Evolutionary conservation across 352 stramenopile species (phyloP), one percentile per base, ranked within the genome.

Genomic region (Pythium periplocum): DNA sequence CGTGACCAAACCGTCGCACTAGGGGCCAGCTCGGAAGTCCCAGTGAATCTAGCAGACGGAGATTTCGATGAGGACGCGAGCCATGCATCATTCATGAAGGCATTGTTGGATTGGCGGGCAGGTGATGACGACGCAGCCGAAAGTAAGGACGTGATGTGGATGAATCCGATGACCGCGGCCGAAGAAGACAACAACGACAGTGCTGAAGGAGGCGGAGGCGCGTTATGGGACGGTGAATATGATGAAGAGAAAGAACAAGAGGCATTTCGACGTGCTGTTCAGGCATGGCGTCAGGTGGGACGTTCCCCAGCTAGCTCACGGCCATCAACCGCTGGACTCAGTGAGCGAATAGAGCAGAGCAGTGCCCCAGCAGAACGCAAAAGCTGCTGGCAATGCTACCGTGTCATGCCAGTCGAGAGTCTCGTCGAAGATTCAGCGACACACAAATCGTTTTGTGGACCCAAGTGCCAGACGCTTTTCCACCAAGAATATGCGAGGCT

Each of bases 301-400:
- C 17, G 17, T 26, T 26, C 17, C 17, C 17, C 17, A 26, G 43
- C 51, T n/a, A 58, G 41, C n/a, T 58, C 55, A 36, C 53, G 51
- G 0, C 64, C 53, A 3, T 55, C 46, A 0, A 51, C 51, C 0
- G 48, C 42, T 6, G 50, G 39, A n/a, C 46, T 26, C 17, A 51
- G 55, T n/a, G 62, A 87, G 33, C 66, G 74, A 35, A 70, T 59
- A 30, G 83, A 93, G 47, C 80, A 71, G 44, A 62, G 69, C 2
- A 76, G 69, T 11, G 50, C 56, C 0, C 68, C 75, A 8, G 66
- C 54, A 5, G 61, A 75, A 36, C 71, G 72, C 30, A 83, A 80
- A 56, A 85, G 79, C 55, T 94, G 81, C 48, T 94, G 83, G 83
- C 81, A 94, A 37, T 94, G 83, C 51, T 94, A 94, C 59, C 66